Evolutionary conservation across 2,329 filamentous ascomycete species (phyloP).

Genomic region (Diaporthe helianthi): DNA sequence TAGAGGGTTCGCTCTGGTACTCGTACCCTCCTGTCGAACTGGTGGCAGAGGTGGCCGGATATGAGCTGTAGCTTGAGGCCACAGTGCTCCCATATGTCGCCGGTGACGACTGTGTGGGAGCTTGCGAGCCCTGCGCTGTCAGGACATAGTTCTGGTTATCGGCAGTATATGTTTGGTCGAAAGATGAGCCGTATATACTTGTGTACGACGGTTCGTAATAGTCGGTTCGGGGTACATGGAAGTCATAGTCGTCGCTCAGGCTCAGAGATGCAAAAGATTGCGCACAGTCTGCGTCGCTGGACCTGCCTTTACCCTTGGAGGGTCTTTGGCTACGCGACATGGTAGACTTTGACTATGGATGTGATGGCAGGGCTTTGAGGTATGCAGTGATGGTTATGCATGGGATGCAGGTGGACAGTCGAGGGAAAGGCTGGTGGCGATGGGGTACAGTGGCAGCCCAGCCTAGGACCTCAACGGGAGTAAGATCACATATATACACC

Average conservation of each 20-base stretch:
- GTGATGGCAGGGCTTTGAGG: conserved; percentile 2
- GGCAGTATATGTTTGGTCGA: neutral
- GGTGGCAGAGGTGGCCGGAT: neutral
- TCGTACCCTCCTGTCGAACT: neutral
- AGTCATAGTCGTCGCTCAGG: conserved; percentile 10
- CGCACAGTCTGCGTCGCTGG: neutral
- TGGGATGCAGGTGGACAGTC: neutral
- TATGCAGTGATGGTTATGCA: neutral
- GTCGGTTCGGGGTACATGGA: neutral
- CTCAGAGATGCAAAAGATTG: conserved; percentile 1
- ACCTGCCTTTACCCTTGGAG: conserved; percentile 10
- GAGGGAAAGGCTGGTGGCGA: neutral
- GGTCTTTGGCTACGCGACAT: conserved; percentile 16
- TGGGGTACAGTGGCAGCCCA: neutral
- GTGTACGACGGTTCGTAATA: neutral
- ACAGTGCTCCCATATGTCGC: neutral
- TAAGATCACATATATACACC: conserved; percentile 22
- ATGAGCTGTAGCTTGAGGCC: neutral
- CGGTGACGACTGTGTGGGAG: neutral
- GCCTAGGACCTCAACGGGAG: neutral
- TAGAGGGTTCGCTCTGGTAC: neutral
- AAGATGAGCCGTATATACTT: neutral
- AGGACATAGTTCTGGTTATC: neutral
- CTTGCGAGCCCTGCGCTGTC: neutral
- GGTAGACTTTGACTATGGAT: neutral